Conservation (phyloP, 1,139 yeast species). For the Scheffersomyces stambukii region DNA sequence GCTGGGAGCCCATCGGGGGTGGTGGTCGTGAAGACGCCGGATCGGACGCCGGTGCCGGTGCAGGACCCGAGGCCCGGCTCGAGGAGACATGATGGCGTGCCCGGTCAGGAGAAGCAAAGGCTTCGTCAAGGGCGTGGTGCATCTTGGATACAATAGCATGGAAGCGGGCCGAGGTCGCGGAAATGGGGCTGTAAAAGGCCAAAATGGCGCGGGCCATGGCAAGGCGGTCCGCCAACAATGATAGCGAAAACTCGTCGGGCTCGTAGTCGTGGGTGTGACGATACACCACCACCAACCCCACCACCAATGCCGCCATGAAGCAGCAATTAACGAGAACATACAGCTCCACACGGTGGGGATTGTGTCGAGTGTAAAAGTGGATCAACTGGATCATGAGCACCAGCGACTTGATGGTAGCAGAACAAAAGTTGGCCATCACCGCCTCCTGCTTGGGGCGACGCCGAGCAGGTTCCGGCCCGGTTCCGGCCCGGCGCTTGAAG, state of each 20-base stretch:
- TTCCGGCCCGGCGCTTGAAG: slow-evolving; percentile 4
- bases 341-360: slow-evolving; percentile 10
- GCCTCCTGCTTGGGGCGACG: slow-evolving; percentile 5
- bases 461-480: background rate
- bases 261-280: slow-evolving; percentile 5
- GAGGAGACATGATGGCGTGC: background rate
- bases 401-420: slow-evolving; percentile 10
- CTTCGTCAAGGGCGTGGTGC: slow-evolving; percentile 6
- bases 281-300: slow-evolving; percentile 7
- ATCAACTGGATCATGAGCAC: slow-evolving; percentile 11
- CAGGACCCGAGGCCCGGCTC: background rate
- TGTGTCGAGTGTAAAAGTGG: slow-evolving; percentile 8
- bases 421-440: slow-evolving; percentile 7
- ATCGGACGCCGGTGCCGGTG: slow-evolving; percentile 1
- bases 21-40: no score
- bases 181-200: slow-evolving; percentile 6
- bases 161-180: slow-evolving; percentile 7
- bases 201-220: slow-evolving; percentile 7
- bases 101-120: slow-evolving; percentile 4
- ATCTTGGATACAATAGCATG: slow-evolving; percentile 8
- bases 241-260: slow-evolving; percentile 6
- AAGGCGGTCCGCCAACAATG: slow-evolving; percentile 6
- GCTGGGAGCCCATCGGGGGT: no score
- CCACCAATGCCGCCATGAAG: slow-evolving; percentile 9
- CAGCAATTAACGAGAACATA: slow-evolving; percentile 9